Evolutionary conservation across 495 filamentous ascomycete genomes (phyloP).

Genomic region (Clohesyomyces aquaticus): DNA sequence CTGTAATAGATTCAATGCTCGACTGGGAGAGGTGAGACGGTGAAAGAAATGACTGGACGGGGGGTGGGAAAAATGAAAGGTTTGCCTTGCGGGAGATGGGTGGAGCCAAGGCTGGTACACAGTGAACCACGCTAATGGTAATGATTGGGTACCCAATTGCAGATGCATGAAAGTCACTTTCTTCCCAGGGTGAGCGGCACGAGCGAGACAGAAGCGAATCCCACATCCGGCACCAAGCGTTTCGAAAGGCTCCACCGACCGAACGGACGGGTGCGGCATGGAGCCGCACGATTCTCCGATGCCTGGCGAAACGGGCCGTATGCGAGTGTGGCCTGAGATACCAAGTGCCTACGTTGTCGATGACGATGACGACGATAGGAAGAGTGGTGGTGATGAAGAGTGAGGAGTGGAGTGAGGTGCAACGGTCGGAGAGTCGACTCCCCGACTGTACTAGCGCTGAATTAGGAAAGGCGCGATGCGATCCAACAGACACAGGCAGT

Average conservation of each 20-base stretch:
- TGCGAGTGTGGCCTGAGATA: constrained; percentile 13
- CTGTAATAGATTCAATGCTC: constrained; percentile 7
- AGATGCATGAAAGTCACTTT: not conserved
- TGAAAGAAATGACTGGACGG: constrained; percentile 5
- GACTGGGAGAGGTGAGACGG: constrained; percentile 9
- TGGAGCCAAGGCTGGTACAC: not conserved
- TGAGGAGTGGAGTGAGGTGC: not conserved
- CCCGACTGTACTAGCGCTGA: too few relatives aligned
- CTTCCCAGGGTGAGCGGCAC: not conserved
- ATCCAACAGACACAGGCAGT: too few relatives aligned
- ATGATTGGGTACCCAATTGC: not conserved
- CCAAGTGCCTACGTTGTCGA: not conserved
- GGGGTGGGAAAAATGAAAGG: not conserved
- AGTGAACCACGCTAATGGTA: not conserved
- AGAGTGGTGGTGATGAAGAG: not conserved
- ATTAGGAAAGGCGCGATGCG: not conserved
- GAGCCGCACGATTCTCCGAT: constrained; percentile 22
- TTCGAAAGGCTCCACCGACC: constrained; percentile 11
- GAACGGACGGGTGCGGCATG: not conserved
- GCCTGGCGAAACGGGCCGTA: constrained; percentile 19
- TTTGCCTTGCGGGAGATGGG: constrained; percentile 7
- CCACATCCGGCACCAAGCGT: constrained; percentile 7
- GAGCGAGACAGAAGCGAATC: not conserved
- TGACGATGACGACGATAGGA: constrained; percentile 3
- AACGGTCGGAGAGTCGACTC: constrained; percentile 3